Base-by-base conservation (phyloP, 1,139 yeast genomes). In the Protomyces pachydermus region DNA sequence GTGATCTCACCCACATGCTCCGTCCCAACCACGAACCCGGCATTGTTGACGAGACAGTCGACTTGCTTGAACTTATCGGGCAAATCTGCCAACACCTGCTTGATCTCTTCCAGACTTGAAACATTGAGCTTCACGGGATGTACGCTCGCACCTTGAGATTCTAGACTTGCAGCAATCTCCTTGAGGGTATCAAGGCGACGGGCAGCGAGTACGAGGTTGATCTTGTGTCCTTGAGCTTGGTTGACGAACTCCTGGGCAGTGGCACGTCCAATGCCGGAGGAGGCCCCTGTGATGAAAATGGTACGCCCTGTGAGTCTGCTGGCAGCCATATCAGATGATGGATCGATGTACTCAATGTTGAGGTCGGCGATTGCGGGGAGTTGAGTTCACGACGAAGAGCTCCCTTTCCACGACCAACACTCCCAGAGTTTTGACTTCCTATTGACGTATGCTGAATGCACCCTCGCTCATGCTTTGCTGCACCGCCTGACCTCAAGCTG, bases 21-120 rank as follows among this genome's bases (percentile, higher is more conserved):
- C 56, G 77, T 76, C 32, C 96, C 96, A 58, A 83, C 77, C 1
- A 93, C 95, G 75, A 86, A 82, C 50, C 96, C 96, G 6, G 95
- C 95, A 73, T 88, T 89, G 78, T 89, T 89, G 67, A 89, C 77
- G 65, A 89, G 79, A 45, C 89, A 58, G 66, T 78, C 79, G 48
- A 77, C 72, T 38, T 72, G 66, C 23, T 72, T 63, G 71, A 75
- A 77, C 52, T 73, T 79, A 54, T 68, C 55, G 18, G 80, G 80
- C 63, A 84, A 73, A 16, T 69, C 69, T 2, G 75, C 74, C 60
- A 88, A 76, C 70, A 84, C 85, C 55, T 81, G 79, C 48, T 79
- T 76, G 68, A 88, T 82, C 45, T 81, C 76, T 12, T 77, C 78
- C 60, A 77, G 74, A 70, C 78, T 75, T 74, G 84, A 75, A 71